Conservation (phyloP, 2,329 filamentous ascomycete genomes). For the Epichloe festucae region DNA sequence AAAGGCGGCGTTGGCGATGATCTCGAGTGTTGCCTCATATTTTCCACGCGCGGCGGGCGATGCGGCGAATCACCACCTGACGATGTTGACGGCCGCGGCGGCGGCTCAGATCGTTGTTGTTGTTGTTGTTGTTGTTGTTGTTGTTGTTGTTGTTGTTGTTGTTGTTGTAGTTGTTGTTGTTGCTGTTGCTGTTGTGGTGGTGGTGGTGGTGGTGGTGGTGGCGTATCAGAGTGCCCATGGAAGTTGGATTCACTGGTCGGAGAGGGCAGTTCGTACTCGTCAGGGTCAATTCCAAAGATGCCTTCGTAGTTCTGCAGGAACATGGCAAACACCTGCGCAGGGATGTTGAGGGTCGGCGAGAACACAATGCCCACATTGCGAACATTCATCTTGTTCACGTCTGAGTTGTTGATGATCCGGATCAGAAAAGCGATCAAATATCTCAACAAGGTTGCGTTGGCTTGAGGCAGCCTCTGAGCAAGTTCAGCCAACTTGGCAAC, state of each 20-base stretch:
- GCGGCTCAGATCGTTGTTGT: slow-evolving; percentile 18
- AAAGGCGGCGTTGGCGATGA: slow-evolving; percentile 39
- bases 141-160: not conserved
- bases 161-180: not conserved
- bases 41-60: slow-evolving; percentile 28
- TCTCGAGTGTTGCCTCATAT: slow-evolving; percentile 17
- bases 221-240: slow-evolving; percentile 17
- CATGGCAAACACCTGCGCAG: slow-evolving; percentile 83
- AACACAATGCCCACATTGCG: slow-evolving; percentile 97
- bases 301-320: slow-evolving; percentile 82
- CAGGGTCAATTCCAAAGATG: slow-evolving; percentile 66
- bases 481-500: slow-evolving; percentile 63
- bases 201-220: slow-evolving; percentile 2
- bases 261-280: slow-evolving; percentile 46
- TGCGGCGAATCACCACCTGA: slow-evolving; percentile 37
- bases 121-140: not conserved
- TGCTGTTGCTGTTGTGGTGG: not conserved
- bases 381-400: slow-evolving; percentile 95
- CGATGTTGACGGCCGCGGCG: slow-evolving; percentile 35
- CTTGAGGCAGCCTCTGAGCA: slow-evolving; percentile 64
- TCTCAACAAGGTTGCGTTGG: slow-evolving; percentile 70
- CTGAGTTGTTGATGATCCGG: slow-evolving; percentile 79
- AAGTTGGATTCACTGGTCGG: slow-evolving; percentile 27
- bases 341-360: slow-evolving; percentile 91
- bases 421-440: slow-evolving; percentile 83